Percentiles rank a stretch among this genome's conserved stretches.
Evolutionary conservation across 2,329 filamentous ascomycete species (phyloP).

Genomic region (Pseudocercospora fijiensis): DNA sequence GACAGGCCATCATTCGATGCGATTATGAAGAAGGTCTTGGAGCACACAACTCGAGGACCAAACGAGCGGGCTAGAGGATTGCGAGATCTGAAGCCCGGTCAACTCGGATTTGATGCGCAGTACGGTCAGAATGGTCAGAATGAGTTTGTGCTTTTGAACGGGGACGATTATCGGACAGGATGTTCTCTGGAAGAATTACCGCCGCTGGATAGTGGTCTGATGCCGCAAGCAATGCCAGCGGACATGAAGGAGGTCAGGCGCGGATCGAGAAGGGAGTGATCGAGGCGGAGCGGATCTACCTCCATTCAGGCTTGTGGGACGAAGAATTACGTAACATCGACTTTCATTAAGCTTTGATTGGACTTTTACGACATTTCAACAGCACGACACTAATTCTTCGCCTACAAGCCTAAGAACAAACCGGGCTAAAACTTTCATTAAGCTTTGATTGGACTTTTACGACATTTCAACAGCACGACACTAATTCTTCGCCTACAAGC

Average conservation of each 20-base stretch:
- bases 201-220: background rate
- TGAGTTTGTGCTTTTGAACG: background rate
- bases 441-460: no score
- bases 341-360: no score
- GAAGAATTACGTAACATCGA: no score
- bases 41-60: background rate
- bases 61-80: background rate
- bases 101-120: background rate
- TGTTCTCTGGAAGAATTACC: background rate
- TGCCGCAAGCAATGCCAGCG: background rate
- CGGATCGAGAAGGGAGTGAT: background rate
- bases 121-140: background rate
- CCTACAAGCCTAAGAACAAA: no score
- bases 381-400: no score
- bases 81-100: background rate
- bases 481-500: no score
- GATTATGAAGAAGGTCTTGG: slow-evolving; percentile 8
- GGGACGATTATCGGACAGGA: background rate
- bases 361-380: no score
- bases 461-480: no score
- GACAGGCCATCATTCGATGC: slow-evolving; percentile 9
- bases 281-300: no score
- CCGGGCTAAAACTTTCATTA: no score
- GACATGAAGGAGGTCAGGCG: background rate
- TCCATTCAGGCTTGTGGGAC: no score